Base-by-base conservation (phyloP, 495 filamentous ascomycete genomes). In the Penicillium egyptiacum region DNA sequence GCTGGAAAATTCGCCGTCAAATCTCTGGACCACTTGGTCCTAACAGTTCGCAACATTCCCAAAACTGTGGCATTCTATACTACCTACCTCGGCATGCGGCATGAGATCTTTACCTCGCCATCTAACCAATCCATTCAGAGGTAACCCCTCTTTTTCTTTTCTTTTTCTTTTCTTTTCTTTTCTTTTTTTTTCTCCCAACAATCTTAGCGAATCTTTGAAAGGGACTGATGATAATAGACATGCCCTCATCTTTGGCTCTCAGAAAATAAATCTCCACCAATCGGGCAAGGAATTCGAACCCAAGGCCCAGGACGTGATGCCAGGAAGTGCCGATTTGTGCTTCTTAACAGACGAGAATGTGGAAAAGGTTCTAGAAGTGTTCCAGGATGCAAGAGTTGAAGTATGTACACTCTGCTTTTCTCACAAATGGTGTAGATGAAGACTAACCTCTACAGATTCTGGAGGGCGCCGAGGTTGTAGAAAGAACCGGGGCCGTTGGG, bases 201-300 rank as follows among this genome's bases (percentile, higher is more conserved):
- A 37, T 39, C 16, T 17, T 17, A 28, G 22, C 14, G 19, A 1
- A 30, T 26, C 14, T 33, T 10, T 0, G 42, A 17, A 1, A 5
- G 12, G 19, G 26, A 19, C 6, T 58, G 28, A 66, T 8, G n/a
- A 46, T 23, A 25, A 16, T 25, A 72, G 81, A 19, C 74, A 82
- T 60, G 79, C 79, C 11, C 67, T 84, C 1, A 53, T 73, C 5
- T 83, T 83, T 54, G 81, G 79, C 14, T 62, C 42, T 5, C 79
- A 82, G 45, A 83, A 84, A 55, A 81, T 84, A 51, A 84, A 84
- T 55, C 72, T 84, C 1, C 81, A 84, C 55, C 64, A 76, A 51
- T 58, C 65, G 1, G 79, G 78, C 45, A 77, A 73, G 57, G 80
- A 84, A 55, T 82, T 81, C 55, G 79, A 81, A 56, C 81, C 80